Conservation (phyloP, 345 rosid genomes). For the Gossypium herbaceum region DNA sequence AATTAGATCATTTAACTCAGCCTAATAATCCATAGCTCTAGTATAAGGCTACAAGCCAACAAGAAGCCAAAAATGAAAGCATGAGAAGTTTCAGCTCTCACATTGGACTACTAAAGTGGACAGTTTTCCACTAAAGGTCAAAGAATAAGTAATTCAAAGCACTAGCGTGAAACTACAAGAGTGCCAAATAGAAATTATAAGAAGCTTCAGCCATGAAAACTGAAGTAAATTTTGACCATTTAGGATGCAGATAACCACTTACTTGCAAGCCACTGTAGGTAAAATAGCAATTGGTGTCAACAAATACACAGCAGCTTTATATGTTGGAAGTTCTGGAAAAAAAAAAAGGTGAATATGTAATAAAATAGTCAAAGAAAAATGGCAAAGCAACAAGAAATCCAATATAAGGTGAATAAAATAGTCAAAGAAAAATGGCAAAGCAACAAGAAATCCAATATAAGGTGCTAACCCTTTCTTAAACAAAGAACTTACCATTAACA, state of each 20-base stretch:
- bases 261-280: conserved; percentile 84
- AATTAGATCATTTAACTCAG: neutral
- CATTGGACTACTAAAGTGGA: neutral
- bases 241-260: conserved; percentile 27
- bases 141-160: neutral
- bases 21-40: neutral
- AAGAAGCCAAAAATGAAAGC: neutral
- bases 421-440: neutral
- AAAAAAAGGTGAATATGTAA: neutral
- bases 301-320: conserved; percentile 46
- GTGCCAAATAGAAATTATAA: neutral
- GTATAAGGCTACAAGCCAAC: neutral
- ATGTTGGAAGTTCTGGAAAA: conserved; percentile 56
- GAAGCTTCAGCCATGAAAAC: neutral
- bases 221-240: neutral
- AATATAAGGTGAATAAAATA: neutral
- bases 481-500: conserved; percentile 50
- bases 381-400: neutral
- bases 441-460: neutral
- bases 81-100: neutral
- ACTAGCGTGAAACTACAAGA: neutral
- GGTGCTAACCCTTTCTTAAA: neutral
- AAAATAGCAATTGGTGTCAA: conserved; percentile 73
- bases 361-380: neutral
- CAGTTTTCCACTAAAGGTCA: neutral